Evolutionary conservation across 225 moss, liverwort and hornwort genomes (phyloP).

Genomic region (Rhytidiadelphus loreus): DNA sequence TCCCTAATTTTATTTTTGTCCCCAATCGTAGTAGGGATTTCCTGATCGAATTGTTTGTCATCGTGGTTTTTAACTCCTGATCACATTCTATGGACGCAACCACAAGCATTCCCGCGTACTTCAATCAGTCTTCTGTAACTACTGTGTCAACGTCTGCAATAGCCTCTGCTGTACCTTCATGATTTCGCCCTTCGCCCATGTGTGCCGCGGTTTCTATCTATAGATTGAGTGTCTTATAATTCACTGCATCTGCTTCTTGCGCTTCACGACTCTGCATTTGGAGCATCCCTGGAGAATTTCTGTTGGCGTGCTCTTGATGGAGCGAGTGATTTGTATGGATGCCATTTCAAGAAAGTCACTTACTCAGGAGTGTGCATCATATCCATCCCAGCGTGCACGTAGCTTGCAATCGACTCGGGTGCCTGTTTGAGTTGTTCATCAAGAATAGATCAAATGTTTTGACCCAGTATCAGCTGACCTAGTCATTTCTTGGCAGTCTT

Average conservation of each 20-base stretch:
- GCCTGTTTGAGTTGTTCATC: neutral
- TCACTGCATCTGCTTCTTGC: neutral
- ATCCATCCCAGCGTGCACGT: neutral
- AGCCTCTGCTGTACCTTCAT: neutral
- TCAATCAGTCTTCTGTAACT: neutral
- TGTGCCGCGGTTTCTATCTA: neutral
- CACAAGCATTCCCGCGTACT: neutral
- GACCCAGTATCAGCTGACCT: neutral
- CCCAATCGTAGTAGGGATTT: neutral
- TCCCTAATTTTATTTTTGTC: neutral
- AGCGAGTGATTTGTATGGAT: neutral
- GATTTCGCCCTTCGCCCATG: neutral
- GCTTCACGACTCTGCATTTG: neutral
- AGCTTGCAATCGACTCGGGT: neutral
- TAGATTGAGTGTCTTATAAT: neutral
- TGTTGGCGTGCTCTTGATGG: neutral
- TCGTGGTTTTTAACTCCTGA: neutral
- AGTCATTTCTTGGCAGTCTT: constrained; percentile 47
- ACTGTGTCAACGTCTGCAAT: neutral
- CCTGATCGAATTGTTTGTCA: neutral
- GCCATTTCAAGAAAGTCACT: neutral
- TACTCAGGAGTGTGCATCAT: neutral
- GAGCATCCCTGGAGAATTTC: neutral
- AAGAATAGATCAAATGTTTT: neutral
- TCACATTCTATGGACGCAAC: neutral